Percentiles rank a stretch among this genome's conserved stretches.
Conservation (phyloP, 2,329 filamentous ascomycete genomes). For the Epichloe sp. region DNA sequence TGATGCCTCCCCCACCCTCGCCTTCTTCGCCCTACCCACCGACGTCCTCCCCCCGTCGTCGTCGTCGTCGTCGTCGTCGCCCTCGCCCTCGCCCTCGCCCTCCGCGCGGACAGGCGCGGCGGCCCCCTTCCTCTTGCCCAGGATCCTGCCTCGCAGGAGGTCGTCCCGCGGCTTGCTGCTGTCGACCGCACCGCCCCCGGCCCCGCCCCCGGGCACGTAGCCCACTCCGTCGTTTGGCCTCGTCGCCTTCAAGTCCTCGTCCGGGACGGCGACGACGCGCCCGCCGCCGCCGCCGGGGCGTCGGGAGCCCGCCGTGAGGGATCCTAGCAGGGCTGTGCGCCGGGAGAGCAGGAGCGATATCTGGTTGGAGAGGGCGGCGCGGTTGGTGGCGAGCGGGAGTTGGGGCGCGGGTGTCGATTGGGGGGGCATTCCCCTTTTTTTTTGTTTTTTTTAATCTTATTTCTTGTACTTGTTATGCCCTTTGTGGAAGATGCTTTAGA, state of each 20-base stretch:
- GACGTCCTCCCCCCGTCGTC: slow-evolving; percentile 24
- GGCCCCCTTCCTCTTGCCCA: slow-evolving; percentile 11
- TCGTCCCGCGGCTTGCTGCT: no score
- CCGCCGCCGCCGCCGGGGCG: no score
- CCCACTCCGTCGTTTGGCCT: slow-evolving; percentile 27
- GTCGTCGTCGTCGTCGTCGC: slow-evolving; percentile 21
- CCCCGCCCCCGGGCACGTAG: slow-evolving; percentile 19
- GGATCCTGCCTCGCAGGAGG: neutral
- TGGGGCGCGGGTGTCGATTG: neutral
- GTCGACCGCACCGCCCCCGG: slow-evolving; percentile 13
- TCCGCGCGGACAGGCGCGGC: neutral
- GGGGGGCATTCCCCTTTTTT: no score
- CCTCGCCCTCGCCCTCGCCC: slow-evolving; percentile 17
- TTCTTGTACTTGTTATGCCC: neutral
- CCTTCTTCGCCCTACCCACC: slow-evolving; percentile 17
- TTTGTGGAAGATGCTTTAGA: neutral
- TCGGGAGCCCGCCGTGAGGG: slow-evolving; percentile 9
- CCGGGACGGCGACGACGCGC: slow-evolving; percentile 6
- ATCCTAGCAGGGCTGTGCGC: slow-evolving; percentile 20
- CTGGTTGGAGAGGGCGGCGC: slow-evolving; percentile 27
- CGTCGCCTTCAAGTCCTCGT: neutral
- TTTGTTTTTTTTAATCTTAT: rapidly evolving
- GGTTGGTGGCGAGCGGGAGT: slow-evolving; percentile 25
- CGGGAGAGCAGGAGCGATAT: slow-evolving; percentile 26
- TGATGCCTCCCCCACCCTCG: neutral